Evolutionary conservation across 1,284 basidiomycete genomes (phyloP), one percentile per base, ranked within the genome.

Genomic region (Leccinum pseudoinsigne): DNA sequence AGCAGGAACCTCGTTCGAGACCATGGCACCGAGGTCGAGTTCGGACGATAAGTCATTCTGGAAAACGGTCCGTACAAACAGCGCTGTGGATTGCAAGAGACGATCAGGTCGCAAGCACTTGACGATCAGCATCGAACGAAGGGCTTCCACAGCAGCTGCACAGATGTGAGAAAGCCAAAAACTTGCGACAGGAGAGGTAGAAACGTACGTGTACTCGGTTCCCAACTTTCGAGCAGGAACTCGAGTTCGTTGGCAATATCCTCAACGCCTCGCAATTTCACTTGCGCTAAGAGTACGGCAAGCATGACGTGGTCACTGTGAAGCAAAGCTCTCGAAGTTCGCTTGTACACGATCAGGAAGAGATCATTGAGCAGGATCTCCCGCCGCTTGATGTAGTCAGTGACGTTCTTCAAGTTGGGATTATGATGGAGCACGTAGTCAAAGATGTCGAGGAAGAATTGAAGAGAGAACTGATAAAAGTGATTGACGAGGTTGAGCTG

Each of bases 381-480:
- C 59, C 95, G 87, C 18, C 97, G 88, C 57, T 80, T 80, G 65
- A 82, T 81, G 62, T 94, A 79, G 68, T 98, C 95, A 6, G 86
- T 82, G 64, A 97, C 82, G 65, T 85, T 86, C 73, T 86, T 86
- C 65, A 98, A 84, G 74, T 95, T 92, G 8, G 95, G 94, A 75
- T 98, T 98, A 70, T 93, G 89, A 67, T 92, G 90, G 8, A 99
- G 85, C 62, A 98, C 88, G 69, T 92, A 94, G 79, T 98, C 94
- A 78, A 99, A 99, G 70, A 99, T 97, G 75, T 98, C 95, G 65
- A 98, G 86, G 90, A 99, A 99, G 83, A 97, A 98, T 51, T 86
- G 89, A 59, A 99, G 85, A 1, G 97, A 98, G 83, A 99, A 99
- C 76, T 98, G 95, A 76, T 99, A 99, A 81, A 99, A 99, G 79